phyloP scores from a whole-genome alignment of 176 grass and related monocot species.

The Eremochloa ophiuroides region DNA sequence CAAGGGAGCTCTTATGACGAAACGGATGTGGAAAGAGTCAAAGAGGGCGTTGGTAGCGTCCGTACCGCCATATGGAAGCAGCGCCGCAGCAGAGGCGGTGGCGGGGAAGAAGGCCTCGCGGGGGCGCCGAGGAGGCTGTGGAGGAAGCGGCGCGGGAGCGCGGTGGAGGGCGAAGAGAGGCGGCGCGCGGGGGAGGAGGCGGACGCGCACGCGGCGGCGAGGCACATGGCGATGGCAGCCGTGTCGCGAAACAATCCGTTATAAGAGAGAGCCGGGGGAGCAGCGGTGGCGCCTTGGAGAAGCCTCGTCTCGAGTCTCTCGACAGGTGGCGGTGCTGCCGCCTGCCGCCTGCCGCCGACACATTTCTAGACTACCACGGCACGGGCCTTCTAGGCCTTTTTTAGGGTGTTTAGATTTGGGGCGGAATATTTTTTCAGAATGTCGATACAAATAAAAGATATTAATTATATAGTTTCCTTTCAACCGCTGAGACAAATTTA shows the following conservation, averaged over 20 bases:
- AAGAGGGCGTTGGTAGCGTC: neutral
- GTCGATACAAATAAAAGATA: too few species aligned
- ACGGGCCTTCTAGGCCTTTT: too few species aligned
- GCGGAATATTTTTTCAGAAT: too few species aligned
- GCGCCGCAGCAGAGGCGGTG: neutral
- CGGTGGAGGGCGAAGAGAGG: conserved; percentile 12
- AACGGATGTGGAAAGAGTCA: neutral
- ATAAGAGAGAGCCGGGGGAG: neutral
- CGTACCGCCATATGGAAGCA: conserved; percentile 51
- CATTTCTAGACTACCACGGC: too few species aligned
- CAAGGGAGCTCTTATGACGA: neutral
- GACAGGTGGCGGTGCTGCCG: conserved; percentile 31
- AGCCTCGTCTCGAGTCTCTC: conserved; percentile 19
- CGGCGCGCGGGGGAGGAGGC: conserved; percentile 10
- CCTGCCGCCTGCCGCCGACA: too few species aligned
- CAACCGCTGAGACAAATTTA: too few species aligned
- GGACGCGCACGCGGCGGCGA: conserved; percentile 27
- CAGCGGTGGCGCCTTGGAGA: conserved; percentile 19
- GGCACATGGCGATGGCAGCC: conserved; percentile 18
- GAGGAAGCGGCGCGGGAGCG: conserved; percentile 30
- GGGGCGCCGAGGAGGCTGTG: conserved; percentile 25
- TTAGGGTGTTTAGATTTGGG: too few species aligned
- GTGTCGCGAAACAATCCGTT: neutral
- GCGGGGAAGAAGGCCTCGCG: neutral
- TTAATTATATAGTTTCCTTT: too few species aligned